Conservation (phyloP, 345 rosid genomes). For the Euclidium syriacum region DNA sequence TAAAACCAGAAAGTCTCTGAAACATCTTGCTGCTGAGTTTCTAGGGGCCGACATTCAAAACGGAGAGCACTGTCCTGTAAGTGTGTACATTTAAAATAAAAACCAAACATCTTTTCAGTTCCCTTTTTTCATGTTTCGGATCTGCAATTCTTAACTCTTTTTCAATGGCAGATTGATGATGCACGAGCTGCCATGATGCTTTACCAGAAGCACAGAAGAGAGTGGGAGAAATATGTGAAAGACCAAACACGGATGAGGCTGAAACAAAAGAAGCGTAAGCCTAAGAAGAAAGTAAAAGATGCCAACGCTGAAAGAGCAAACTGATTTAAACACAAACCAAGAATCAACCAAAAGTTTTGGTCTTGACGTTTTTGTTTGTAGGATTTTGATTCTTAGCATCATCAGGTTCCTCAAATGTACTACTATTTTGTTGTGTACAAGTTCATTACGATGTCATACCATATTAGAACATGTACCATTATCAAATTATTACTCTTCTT, state of each 20-base stretch:
- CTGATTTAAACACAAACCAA: not conserved
- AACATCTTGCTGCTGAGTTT: slow-evolving; percentile 77
- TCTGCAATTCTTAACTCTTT: not conserved
- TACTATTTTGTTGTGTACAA: slow-evolving; percentile 18
- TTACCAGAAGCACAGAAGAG: slow-evolving; percentile 56
- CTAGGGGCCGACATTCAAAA: slow-evolving; percentile 81
- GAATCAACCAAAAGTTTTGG: slow-evolving; percentile 13
- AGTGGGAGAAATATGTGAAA: slow-evolving; percentile 70
- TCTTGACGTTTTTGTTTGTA: not conserved
- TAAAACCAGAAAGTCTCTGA: slow-evolving; percentile 56
- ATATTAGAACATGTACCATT: slow-evolving; percentile 2
- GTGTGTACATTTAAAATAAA: slow-evolving; percentile 19
- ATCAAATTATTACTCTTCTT: not conserved
- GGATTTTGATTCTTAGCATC: not conserved
- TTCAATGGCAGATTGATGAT: slow-evolving; percentile 56
- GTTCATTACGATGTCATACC: not conserved
- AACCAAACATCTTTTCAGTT: not conserved
- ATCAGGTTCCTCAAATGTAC: slow-evolving; percentile 3
- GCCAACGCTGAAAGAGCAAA: not conserved
- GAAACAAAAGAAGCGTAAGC: slow-evolving; percentile 68
- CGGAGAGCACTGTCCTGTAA: slow-evolving; percentile 97
- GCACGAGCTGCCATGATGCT: slow-evolving; percentile 93
- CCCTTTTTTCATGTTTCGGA: not conserved
- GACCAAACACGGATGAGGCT: slow-evolving; percentile 49
- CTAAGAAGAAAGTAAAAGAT: slow-evolving; percentile 46